These are phyloP conservation scores for Colletotrichum euphorbiae DNA, from an alignment of 2,329 filamentous ascomycete genomes.

Conservation along the genomic window DNA sequence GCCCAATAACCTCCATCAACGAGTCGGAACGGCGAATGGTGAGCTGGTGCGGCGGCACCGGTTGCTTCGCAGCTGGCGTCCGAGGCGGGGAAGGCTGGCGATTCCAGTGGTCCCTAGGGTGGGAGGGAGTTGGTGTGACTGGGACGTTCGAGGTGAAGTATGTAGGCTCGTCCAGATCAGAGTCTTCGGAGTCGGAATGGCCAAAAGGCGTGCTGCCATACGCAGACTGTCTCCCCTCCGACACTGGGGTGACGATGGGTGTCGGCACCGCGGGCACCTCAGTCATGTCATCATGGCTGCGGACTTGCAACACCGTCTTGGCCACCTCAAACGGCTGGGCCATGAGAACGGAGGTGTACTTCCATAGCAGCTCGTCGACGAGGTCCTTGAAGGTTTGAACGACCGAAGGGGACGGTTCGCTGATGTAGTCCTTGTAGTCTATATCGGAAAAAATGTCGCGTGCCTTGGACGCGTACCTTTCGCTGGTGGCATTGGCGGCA, in stretches of 20 bases:
- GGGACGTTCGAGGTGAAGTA: slow-evolving; percentile 81
- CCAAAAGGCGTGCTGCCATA: slow-evolving; percentile 51
- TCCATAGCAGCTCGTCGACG: slow-evolving; percentile 88
- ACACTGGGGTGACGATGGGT: slow-evolving; percentile 44
- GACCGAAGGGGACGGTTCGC: slow-evolving; percentile 79
- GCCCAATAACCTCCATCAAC: slow-evolving; percentile 85
- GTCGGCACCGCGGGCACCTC: slow-evolving; percentile 43
- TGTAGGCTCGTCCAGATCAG: slow-evolving; percentile 79
- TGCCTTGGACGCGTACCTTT: slow-evolving; percentile 70
- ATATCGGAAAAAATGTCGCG: slow-evolving; percentile 90
- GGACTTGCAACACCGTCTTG: slow-evolving; percentile 90
- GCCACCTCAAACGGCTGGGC: slow-evolving; percentile 97
- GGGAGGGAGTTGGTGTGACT: slow-evolving; percentile 64
- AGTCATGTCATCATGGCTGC: slow-evolving; percentile 60
- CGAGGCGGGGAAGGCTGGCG: slow-evolving; percentile 49
- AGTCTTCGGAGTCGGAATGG: slow-evolving; percentile 73
- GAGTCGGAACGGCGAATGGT: slow-evolving; percentile 81
- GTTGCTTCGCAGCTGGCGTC: slow-evolving; percentile 50
- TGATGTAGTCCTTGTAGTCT: slow-evolving; percentile 89
- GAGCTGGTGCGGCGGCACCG: slow-evolving; percentile 69
- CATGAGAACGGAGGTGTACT: slow-evolving; percentile 89
- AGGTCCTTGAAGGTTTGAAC: slow-evolving; percentile 81
- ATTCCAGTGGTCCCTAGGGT: slow-evolving; percentile 49
- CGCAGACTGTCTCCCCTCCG: slow-evolving; percentile 47
- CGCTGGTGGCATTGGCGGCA: slow-evolving; percentile 53